phyloP scores from a whole-genome alignment of 768 basidiomycete species.

The Hericium alpestre region DNA sequence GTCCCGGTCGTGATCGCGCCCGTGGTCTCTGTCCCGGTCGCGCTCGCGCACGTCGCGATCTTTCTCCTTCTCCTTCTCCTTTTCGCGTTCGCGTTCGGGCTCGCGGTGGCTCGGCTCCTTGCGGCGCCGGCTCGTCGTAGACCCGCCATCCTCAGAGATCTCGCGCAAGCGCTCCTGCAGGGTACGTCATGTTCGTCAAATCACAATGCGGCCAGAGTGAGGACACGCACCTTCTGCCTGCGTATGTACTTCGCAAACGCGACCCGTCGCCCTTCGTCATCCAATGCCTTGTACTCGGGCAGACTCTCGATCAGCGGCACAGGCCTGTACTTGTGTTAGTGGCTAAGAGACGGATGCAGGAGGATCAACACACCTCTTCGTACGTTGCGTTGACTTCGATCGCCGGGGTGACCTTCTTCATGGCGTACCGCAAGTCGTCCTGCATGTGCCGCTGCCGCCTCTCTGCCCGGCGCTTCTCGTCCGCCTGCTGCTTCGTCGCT shows the following conservation, averaged over 20 bases:
- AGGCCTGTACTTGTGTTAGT: conserved; percentile 33
- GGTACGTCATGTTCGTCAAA: background rate
- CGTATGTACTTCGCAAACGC: conserved; percentile 86
- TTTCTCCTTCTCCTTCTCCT: conserved; percentile 37
- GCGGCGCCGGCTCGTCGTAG: conserved; percentile 68
- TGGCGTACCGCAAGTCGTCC: conserved; percentile 91
- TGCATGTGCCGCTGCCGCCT: conserved; percentile 78
- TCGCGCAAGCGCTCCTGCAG: conserved; percentile 68
- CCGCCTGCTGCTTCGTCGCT: conserved; percentile 65
- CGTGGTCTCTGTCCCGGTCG: conserved; percentile 19
- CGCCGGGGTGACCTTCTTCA: conserved; percentile 80
- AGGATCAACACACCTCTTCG: conserved; percentile 58
- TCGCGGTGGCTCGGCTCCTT: conserved; percentile 50
- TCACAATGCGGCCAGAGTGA: background rate
- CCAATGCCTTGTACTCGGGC: conserved; percentile 77
- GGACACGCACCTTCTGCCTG: conserved; percentile 66
- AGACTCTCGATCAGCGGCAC: conserved; percentile 71
- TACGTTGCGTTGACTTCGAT: conserved; percentile 67
- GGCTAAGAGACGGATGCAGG: background rate
- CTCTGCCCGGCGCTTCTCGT: conserved; percentile 81
- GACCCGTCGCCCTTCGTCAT: conserved; percentile 70
- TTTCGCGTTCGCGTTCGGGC: conserved; percentile 17
- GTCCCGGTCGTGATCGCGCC: conserved; percentile 8
- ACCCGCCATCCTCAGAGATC: conserved; percentile 68
- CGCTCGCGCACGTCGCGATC: conserved; percentile 24